phyloP scores from a whole-genome alignment of 768 basidiomycete genomes.

The Terana coerulea region DNA sequence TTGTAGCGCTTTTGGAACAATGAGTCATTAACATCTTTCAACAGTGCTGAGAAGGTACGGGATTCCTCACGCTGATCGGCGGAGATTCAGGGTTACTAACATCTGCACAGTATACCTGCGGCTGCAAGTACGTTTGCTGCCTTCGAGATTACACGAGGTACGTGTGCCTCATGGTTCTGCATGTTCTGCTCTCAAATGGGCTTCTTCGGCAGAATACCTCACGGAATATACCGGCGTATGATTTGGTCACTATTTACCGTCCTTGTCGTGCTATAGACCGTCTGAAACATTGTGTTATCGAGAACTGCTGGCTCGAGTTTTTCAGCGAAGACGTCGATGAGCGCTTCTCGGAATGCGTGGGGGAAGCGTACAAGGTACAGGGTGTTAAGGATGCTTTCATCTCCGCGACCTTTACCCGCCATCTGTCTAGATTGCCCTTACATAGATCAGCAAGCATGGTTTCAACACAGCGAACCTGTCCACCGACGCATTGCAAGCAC shows the following conservation, averaged over 20 bases:
- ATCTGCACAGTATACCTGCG: conserved; percentile 69
- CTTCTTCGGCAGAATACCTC: conserved; percentile 24
- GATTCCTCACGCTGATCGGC: no score
- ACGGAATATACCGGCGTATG: conserved; percentile 27
- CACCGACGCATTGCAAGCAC: conserved; percentile 1
- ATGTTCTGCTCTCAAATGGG: neutral
- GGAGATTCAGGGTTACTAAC: neutral
- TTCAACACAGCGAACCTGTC: no score
- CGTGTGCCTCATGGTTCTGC: neutral
- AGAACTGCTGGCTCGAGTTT: no score
- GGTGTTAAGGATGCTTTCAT: no score
- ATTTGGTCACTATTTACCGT: conserved; percentile 5
- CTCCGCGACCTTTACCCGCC: no score
- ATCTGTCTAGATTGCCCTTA: no score
- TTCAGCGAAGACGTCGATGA: no score
- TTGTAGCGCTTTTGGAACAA: neutral
- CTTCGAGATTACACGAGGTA: conserved; percentile 82
- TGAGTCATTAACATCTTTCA: neutral
- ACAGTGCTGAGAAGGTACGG: conserved; percentile 61
- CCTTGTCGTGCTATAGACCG: neutral
- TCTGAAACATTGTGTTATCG: no score
- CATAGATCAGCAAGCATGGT: no score
- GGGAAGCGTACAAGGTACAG: no score
- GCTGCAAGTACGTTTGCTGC: conserved; percentile 89
- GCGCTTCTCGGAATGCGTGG: no score